phyloP scores from a whole-genome alignment of 176 grass and related monocot species.

The Tillandsia leiboldiana region DNA sequence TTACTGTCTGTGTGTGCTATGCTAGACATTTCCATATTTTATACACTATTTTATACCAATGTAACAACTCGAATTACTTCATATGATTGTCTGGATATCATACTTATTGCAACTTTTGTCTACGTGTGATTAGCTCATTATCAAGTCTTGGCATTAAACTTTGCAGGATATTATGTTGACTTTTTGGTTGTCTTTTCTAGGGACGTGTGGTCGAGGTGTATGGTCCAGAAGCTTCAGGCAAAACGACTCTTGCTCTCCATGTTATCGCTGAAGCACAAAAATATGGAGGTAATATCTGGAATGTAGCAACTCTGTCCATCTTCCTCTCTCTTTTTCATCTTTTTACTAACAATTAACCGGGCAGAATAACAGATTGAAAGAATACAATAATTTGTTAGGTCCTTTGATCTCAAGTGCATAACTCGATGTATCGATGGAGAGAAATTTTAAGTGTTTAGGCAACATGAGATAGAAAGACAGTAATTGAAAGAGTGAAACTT shows the following conservation, averaged over 20 bases:
- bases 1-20: too few species aligned
- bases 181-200: conserved; percentile 22
- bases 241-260: conserved; percentile 94
- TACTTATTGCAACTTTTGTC: conserved; percentile 1
- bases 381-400: neutral
- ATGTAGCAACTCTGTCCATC: neutral
- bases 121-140: neutral
- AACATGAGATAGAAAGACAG: neutral
- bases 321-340: neutral
- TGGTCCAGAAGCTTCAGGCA: conserved; percentile 92
- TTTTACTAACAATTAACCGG: neutral
- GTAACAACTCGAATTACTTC: neutral
- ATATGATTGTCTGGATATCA: neutral
- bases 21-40: too few species aligned
- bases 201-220: conserved; percentile 87
- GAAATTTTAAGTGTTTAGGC: too few species aligned
- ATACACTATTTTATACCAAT: neutral
- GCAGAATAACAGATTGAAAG: too few species aligned
- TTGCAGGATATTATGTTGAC: neutral
- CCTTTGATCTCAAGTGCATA: neutral
- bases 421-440: neutral
- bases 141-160: neutral
- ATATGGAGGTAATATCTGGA: conserved; percentile 48
- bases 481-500: neutral
- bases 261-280: conserved; percentile 94